Evolutionary conservation across 345 rosid species (phyloP).

Genomic region (Aurinia saxatilis): DNA sequence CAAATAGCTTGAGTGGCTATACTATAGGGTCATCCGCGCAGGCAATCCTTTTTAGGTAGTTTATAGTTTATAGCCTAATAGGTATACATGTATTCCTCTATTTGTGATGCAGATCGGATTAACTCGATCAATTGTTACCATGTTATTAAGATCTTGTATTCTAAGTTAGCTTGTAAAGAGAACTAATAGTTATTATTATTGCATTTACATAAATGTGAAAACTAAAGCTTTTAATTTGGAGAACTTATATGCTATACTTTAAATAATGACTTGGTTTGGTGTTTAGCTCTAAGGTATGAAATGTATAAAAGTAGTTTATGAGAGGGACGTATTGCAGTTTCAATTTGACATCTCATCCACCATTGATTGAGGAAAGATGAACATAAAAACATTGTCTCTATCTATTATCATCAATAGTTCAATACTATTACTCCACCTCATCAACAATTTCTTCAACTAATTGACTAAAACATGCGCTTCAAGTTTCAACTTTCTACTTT

Average conservation of each 20-base stretch:
- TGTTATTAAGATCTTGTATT: background rate
- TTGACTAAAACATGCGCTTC: constrained; percentile 6
- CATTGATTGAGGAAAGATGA: constrained; percentile 19
- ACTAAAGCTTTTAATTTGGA: background rate
- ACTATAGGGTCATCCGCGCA: too few relatives aligned
- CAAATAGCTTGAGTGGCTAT: too few relatives aligned
- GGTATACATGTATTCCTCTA: background rate
- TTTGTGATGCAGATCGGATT: background rate
- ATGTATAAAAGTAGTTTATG: background rate
- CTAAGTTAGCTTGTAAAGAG: background rate
- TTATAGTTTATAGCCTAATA: background rate
- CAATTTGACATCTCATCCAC: constrained; percentile 25
- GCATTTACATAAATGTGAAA: background rate
- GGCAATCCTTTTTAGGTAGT: constrained; percentile 17
- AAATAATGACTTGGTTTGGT: background rate
- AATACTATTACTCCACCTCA: constrained; percentile 18
- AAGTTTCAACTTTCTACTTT: background rate
- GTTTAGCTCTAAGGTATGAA: background rate
- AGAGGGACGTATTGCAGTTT: constrained; percentile 20
- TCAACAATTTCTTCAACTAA: background rate
- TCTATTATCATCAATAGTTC: constrained; percentile 20
- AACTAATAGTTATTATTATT: background rate
- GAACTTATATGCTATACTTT: background rate
- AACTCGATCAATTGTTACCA: background rate
- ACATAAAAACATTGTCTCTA: constrained; percentile 9